Evolutionary conservation across 2,329 filamentous ascomycete genomes (phyloP).

Genomic region (Talaromyces rugulosus): DNA sequence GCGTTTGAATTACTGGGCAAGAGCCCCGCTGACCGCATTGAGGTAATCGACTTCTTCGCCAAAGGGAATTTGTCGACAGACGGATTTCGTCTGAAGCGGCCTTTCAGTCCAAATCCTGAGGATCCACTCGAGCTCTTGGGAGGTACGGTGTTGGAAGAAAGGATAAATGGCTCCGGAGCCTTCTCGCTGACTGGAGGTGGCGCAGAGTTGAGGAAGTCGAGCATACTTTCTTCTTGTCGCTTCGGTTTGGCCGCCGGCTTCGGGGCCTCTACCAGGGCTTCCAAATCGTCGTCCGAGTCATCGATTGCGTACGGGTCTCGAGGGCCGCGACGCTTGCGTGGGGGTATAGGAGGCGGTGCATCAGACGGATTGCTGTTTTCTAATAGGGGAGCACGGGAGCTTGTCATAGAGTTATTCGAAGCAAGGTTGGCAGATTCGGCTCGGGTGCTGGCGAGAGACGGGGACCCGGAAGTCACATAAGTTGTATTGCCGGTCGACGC

Average conservation of each 20-base stretch:
- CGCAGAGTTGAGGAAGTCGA: conserved; percentile 46
- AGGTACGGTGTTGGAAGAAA: conserved; percentile 15
- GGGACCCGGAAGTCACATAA: conserved; percentile 25
- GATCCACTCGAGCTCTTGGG: conserved; percentile 16
- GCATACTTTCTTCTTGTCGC: conserved; percentile 43
- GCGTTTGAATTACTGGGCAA: conserved; percentile 13
- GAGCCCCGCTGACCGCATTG: conserved; percentile 22
- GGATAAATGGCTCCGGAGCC: conserved; percentile 26
- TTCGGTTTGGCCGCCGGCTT: conserved; percentile 23
- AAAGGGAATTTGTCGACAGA: conserved; percentile 25
- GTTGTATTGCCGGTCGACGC: conserved; percentile 19
- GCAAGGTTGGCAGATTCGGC: conserved; percentile 51
- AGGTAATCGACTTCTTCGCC: conserved; percentile 29
- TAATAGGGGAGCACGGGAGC: conserved; percentile 69
- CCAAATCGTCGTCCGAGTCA: conserved; percentile 61
- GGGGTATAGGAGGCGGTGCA: conserved; percentile 10
- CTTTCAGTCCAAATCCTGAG: conserved; percentile 26
- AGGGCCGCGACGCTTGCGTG: conserved; percentile 58
- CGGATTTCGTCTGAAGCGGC: conserved; percentile 31
- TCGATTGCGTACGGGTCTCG: conserved; percentile 95
- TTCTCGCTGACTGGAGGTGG: conserved; percentile 32
- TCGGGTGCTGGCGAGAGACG: conserved; percentile 38
- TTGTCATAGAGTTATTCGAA: conserved; percentile 61
- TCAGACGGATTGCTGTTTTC: conserved; percentile 34
- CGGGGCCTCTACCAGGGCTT: conserved; percentile 47